Base-by-base conservation (phyloP, 73 alveolate species). In the Paramecium tetraurelia region DNA sequence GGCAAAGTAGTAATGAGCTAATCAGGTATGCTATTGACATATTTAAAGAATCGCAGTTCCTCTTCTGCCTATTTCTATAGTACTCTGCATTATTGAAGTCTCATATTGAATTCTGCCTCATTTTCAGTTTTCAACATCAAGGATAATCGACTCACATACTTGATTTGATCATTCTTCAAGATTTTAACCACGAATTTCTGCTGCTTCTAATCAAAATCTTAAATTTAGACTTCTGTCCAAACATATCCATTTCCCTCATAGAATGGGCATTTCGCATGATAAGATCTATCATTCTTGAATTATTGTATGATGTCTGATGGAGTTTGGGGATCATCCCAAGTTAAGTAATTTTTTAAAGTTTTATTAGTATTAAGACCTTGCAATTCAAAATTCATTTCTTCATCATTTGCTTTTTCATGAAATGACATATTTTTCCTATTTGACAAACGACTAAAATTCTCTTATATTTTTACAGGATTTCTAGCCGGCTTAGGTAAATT, bases 41-140 rank as follows among this genome's bases (percentile, higher is more conserved):
- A 89, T 33, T 89, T 89, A 58, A 89, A 89, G 29, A 89, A 89
- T 70, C 94, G 71, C 11, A 71, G 33, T 72, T 89, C 94, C 35
- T 89, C 94, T 71, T 89, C 94, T 24, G 94, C 94, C 8, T 77
- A 44, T 71, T 89, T 46, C 58, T 70, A 33, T 44, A 77, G 33
- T 1, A 48, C 12, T 89, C 75, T 69, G 31, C 92, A 77, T 12
- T 41, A 14, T 41, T 89, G 41, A 5, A 70, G 53, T 71, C 94
- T 89, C 36, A 35, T 27, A 4, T 89, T 46, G 18, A 70, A 89
- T 44, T 89, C 75, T 16, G 11, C 3, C 22, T 77, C 92, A 27
- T 89, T 85, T 72, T 89, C 94, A 24, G 48, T 44, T 18, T 71
- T 89, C 33, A 89, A 46, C 58, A 68, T 33, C 14, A 89, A 70